A percentile compares a stretch with the other conserved stretches of the same genome.
Conservation (phyloP, 2,329 filamentous ascomycete species). For the Curvularia verruculosa region DNA sequence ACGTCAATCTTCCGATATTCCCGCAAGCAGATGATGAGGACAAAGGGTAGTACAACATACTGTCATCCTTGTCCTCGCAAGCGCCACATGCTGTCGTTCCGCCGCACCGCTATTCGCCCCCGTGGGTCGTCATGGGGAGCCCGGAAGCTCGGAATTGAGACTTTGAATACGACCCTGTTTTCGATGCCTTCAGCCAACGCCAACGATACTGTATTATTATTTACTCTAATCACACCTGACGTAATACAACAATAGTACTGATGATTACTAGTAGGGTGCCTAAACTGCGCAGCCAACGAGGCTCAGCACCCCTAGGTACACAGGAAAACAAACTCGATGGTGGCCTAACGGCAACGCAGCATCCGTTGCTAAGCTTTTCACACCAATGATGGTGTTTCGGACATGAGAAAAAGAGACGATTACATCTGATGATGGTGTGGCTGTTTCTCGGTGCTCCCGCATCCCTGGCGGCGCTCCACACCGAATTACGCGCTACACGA, state of each 20-base stretch:
- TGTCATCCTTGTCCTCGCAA: neutral
- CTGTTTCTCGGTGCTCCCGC: conserved; percentile 8
- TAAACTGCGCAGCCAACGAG: neutral
- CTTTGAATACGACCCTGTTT: neutral
- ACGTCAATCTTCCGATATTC: neutral
- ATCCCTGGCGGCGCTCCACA: conserved; percentile 1
- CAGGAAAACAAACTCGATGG: neutral
- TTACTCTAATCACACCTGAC: neutral
- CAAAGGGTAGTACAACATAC: neutral
- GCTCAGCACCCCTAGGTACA: neutral
- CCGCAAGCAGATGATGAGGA: neutral
- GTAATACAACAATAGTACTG: neutral
- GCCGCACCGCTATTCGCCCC: neutral
- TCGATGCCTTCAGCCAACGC: neutral
- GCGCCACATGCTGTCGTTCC: neutral
- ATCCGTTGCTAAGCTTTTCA: conserved; percentile 3
- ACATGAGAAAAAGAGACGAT: conserved; percentile 6
- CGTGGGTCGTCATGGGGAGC: neutral
- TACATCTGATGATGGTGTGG: conserved; percentile 2
- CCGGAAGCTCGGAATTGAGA: neutral
- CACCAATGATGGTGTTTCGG: conserved; percentile 1
- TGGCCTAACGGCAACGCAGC: conserved; percentile 4
- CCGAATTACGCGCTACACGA: conserved; percentile 6
- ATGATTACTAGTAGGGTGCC: neutral
- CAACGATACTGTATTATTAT: neutral